Conservation (phyloP, 768 basidiomycete genomes). For the Erythrobasidium yunnanense region DNA sequence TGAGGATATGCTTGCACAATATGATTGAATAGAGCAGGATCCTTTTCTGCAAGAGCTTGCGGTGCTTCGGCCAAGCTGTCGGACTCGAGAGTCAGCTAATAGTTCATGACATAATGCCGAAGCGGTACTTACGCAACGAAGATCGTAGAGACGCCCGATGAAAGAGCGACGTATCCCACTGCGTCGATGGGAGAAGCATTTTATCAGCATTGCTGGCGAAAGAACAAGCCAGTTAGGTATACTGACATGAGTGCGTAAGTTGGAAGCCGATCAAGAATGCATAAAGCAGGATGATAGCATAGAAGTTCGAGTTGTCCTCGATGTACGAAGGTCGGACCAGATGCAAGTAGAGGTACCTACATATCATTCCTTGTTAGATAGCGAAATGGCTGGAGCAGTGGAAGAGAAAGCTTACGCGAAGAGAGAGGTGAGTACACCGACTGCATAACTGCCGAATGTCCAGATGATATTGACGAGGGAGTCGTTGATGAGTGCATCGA, state of each 20-base stretch:
- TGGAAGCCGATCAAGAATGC: slow-evolving; percentile 36
- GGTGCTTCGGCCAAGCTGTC: slow-evolving; percentile 31
- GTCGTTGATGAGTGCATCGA: slow-evolving; percentile 38
- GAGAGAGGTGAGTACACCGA: slow-evolving; percentile 1
- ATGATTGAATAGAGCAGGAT: slow-evolving; percentile 34
- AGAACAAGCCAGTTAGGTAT: no score
- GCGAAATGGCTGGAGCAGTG: background rate
- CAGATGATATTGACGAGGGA: slow-evolving; percentile 37
- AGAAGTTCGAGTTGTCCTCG: slow-evolving; percentile 15
- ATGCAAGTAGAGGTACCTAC: slow-evolving; percentile 25
- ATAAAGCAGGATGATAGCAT: slow-evolving; percentile 23
- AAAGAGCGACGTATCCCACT: slow-evolving; percentile 31
- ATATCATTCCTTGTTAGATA: slow-evolving; percentile 30
- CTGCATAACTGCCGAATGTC: slow-evolving; percentile 19
- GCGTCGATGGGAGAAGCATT: no score
- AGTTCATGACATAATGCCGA: background rate
- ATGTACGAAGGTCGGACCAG: slow-evolving; percentile 27
- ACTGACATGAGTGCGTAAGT: slow-evolving; percentile 36
- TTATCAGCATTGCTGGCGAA: no score
- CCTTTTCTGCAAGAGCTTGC: slow-evolving; percentile 32
- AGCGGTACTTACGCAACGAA: slow-evolving; percentile 26
- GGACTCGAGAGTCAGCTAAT: background rate
- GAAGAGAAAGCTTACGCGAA: background rate
- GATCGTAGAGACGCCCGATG: slow-evolving; percentile 30
- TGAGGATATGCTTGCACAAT: slow-evolving; percentile 17